Base-by-base conservation (phyloP, 495 filamentous ascomycete genomes). In the Rhypophila decipiens region DNA sequence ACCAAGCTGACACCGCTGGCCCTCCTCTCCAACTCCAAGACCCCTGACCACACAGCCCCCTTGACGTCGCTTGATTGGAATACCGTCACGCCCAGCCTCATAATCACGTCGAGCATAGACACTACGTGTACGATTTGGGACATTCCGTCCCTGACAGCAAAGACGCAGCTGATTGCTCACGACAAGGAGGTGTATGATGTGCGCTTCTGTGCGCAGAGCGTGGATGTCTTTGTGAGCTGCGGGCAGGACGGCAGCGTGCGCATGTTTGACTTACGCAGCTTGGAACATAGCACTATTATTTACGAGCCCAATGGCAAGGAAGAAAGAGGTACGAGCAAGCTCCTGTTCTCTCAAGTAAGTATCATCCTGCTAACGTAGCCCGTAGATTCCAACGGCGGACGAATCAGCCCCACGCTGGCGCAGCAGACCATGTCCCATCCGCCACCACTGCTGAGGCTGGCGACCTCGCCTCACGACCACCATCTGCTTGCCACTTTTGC, bases 111-210 rank as follows among this genome's bases (percentile, higher is more conserved):
- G 2, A 96, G 91, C 63, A 99, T 99, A 51, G 93, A 99, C 62
- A 99, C 93, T 0, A 99, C 93, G 1, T 99, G 93, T 68, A 99
- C 93, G n/a, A 97, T 99, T 47, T 99, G 93, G 93, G 93, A 99
- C 58, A 99, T 99, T 23, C 93, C 93, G 2, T 96, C 93, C 3
- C 70, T 99, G 50, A 99, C 93, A 1, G 93, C 93, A 12, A 99
- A 99, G 67, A 99, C 93, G 2, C 93, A 99, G 65, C 69, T 99
- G 12, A 99, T 99, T 65, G 93, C 93, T 20, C 93, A 99, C 58
- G 93, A 99, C 67, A 97, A 96, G 65, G 93, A 99, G 67, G 93
- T 99, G 4, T 99, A 94, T 56, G 93, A 99, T 63, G 93, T 99
- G 27, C 83, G 93, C 11, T 99, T 97, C 66, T 96, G 93, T 67